Evolutionary conservation across 257 asterid genomes (phyloP).

Genomic region (Solanum sitiens): DNA sequence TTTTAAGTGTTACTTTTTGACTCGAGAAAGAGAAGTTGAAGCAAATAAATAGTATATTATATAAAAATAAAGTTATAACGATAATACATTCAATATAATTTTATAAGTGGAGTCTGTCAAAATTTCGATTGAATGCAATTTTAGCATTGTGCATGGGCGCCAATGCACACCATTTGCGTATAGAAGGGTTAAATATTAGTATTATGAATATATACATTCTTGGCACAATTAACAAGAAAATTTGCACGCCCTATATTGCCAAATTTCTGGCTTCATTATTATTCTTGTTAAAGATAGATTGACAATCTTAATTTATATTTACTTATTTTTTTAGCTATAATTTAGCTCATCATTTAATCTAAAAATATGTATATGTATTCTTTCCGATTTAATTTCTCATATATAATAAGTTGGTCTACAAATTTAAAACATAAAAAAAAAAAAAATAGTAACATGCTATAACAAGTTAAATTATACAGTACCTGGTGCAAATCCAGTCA

Average conservation of each 20-base stretch:
- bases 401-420: neutral
- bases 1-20: neutral
- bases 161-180: no score
- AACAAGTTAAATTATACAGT: neutral
- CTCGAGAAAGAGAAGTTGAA: neutral
- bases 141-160: no score
- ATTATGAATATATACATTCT: neutral
- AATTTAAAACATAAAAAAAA: neutral
- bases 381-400: neutral
- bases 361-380: no score
- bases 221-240: no score
- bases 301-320: no score
- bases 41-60: neutral
- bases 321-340: no score
- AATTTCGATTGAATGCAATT: no score
- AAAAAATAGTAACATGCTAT: neutral
- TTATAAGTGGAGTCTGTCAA: no score
- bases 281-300: neutral
- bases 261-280: neutral
- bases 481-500: conserved; percentile 93
- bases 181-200: neutral
- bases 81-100: no score
- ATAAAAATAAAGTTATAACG: neutral
- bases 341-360: no score
- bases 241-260: neutral